Conservation (phyloP, 495 filamentous ascomycete species). For the Pyronema domesticum region DNA sequence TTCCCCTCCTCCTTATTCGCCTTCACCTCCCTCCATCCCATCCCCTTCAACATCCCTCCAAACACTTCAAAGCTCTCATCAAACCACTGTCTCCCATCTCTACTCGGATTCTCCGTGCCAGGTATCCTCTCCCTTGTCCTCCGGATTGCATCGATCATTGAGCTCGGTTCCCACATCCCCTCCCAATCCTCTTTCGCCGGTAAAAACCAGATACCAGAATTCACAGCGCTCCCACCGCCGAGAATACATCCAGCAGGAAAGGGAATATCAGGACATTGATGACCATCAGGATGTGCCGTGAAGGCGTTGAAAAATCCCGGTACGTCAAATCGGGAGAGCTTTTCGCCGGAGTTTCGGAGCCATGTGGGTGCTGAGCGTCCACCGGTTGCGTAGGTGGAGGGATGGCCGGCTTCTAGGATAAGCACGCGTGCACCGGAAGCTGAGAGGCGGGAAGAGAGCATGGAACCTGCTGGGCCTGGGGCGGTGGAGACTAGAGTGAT, state of each 20-base stretch:
- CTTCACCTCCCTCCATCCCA: constrained; percentile 42
- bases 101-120: constrained; percentile 46
- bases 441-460: constrained; percentile 42
- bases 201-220: constrained; percentile 39
- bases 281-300: background rate
- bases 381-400: constrained; percentile 39
- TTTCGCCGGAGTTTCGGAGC: background rate
- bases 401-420: constrained; percentile 44
- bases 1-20: constrained; percentile 42
- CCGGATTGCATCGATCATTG: constrained; percentile 31
- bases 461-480: constrained; percentile 33
- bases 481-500: background rate
- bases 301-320: constrained; percentile 38
- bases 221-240: constrained; percentile 55
- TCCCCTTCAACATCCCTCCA: constrained; percentile 31
- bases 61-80: constrained; percentile 42
- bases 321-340: constrained; percentile 55
- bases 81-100: constrained; percentile 47
- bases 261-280: constrained; percentile 39
- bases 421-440: constrained; percentile 42
- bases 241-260: constrained; percentile 59
- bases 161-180: constrained; percentile 32
- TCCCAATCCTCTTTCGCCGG: constrained; percentile 44
- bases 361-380: constrained; percentile 26
- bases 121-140: constrained; percentile 48